These are phyloP conservation scores for Naumovozyma baii DNA, from an alignment of 805 yeast species.

Conservation along the genomic window DNA sequence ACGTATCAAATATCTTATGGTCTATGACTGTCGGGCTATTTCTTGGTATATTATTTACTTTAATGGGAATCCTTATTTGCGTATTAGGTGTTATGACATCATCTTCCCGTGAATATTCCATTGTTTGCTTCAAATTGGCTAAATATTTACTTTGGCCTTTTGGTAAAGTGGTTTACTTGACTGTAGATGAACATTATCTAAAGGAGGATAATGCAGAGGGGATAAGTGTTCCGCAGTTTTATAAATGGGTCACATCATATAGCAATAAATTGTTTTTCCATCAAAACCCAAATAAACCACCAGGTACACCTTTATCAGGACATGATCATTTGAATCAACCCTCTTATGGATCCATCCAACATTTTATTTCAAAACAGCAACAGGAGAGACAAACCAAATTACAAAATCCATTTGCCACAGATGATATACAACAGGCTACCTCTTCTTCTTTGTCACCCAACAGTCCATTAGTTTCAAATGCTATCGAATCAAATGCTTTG, in stretches of 20 bases:
- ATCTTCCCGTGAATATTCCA: slow-evolving; percentile 54
- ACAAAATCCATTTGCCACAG: not conserved
- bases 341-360: slow-evolving; percentile 22
- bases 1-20: slow-evolving; percentile 66
- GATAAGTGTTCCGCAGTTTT: slow-evolving; percentile 71
- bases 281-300: slow-evolving; percentile 15
- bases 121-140: slow-evolving; percentile 51
- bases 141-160: slow-evolving; percentile 74
- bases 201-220: slow-evolving; percentile 88
- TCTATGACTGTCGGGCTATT: slow-evolving; percentile 59
- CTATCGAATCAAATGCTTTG: not conserved
- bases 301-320: slow-evolving; percentile 8
- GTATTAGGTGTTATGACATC: slow-evolving; percentile 35
- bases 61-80: slow-evolving; percentile 36
- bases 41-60: slow-evolving; percentile 37
- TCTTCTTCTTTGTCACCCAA: not conserved
- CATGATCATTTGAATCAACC: slow-evolving; percentile 7
- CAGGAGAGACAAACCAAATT: not conserved
- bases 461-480: not conserved
- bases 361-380: slow-evolving; percentile 19
- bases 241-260: slow-evolving; percentile 73
- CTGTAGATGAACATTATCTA: slow-evolving; percentile 68
- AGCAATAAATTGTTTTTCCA: slow-evolving; percentile 70
- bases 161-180: slow-evolving; percentile 76
- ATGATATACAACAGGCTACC: not conserved